Evolutionary conservation across 2,329 filamentous ascomycete species (phyloP).

Genomic region (Curvularia sp.): DNA sequence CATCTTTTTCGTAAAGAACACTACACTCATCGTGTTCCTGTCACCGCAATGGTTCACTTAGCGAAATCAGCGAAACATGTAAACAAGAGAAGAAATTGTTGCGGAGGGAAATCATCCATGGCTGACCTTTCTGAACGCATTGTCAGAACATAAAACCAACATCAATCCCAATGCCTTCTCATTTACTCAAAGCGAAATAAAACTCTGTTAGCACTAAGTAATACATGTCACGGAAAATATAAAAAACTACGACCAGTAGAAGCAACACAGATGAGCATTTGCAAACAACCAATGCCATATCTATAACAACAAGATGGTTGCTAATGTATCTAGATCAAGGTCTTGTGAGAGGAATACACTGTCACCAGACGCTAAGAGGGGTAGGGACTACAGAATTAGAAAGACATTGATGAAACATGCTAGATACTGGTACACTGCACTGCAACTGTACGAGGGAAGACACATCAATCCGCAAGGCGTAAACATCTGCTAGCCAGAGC

Average conservation of each 20-base stretch:
- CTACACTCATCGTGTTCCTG: no score
- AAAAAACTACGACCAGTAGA: not conserved
- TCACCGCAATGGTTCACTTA: no score
- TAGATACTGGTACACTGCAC: not conserved
- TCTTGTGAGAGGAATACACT: not conserved
- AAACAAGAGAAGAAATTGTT: no score
- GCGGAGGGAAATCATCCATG: no score
- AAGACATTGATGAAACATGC: not conserved
- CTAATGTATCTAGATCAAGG: not conserved
- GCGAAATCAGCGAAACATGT: no score
- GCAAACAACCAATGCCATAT: not conserved
- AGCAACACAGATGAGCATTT: not conserved
- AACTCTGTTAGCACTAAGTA: not conserved
- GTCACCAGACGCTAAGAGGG: not conserved
- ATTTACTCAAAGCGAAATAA: not conserved
- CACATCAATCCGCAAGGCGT: conserved; percentile 2
- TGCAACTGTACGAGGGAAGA: not conserved
- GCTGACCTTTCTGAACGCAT: no score
- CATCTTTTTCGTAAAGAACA: no score
- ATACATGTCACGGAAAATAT: not conserved
- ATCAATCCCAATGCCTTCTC: not conserved
- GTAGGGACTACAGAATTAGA: not conserved
- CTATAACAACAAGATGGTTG: not conserved
- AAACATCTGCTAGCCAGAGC: conserved; percentile 11
- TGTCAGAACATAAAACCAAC: no score